Percentiles rank a stretch among this genome's conserved stretches.
phyloP scores from a whole-genome alignment of 331 rosid species.

The Telfairia occidentalis region DNA sequence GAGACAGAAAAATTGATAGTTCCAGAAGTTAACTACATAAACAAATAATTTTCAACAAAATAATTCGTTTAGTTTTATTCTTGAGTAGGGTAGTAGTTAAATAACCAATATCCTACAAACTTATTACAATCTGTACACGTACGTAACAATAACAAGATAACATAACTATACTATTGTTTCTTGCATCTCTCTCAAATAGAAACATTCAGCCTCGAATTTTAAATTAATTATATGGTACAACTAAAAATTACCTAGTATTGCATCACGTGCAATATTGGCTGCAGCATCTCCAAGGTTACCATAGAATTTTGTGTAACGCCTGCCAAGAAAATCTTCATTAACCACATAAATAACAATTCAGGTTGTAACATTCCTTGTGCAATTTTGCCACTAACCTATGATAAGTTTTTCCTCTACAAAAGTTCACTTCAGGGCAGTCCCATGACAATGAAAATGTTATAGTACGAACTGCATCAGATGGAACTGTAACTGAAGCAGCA shows the following conservation, averaged over 20 bases:
- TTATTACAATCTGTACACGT: neutral
- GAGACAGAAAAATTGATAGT: neutral
- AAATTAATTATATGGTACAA: neutral
- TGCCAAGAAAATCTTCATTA: constrained; percentile 22
- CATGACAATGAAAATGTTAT: constrained; percentile 91
- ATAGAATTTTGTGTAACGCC: constrained; percentile 89
- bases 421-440: constrained; percentile 83
- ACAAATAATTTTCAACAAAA: neutral
- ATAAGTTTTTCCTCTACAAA: constrained; percentile 47
- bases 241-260: constrained; percentile 57
- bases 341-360: constrained; percentile 16
- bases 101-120: neutral
- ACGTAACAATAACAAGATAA: too few species aligned
- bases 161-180: neutral
- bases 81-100: too few species aligned
- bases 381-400: constrained; percentile 47
- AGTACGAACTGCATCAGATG: constrained; percentile 41
- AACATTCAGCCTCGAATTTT: neutral
- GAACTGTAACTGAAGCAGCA: constrained; percentile 73
- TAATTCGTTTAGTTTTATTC: neutral
- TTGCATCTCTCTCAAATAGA: neutral
- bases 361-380: constrained; percentile 13
- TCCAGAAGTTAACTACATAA: neutral
- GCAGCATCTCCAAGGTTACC: constrained; percentile 72
- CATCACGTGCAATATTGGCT: constrained; percentile 76